Evolutionary conservation across 495 filamentous ascomycete genomes (phyloP), one percentile per base, ranked within the genome.

Genomic region (Hypomontagnella monticulosa): DNA sequence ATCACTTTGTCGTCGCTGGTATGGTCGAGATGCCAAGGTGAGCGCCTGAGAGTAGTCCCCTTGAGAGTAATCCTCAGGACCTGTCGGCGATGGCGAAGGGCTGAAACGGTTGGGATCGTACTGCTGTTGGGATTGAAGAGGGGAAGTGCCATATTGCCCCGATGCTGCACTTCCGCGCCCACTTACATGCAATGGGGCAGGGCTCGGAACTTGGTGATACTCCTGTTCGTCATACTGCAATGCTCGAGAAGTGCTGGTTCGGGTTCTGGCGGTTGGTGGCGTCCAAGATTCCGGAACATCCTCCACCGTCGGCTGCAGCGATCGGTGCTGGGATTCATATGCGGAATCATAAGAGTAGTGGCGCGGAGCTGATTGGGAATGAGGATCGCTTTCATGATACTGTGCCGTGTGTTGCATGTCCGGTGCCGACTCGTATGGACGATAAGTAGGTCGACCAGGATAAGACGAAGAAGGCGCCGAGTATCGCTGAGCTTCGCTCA

Each of bases 291-390:
- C 80, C 2, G 85, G 83, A 44, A 86, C 88, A 71, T 90, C 88
- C 67, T 90, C 88, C 42, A 90, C 88, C 4, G 83, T 85, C 18
- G 87, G 86, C 59, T 90, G 88, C 88, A 90, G 88, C 12, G 80
- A 78, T 36, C 81, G 79, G 60, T 81, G 66, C 20, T 72, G 70
- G 6, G 67, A 20, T 30, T 81, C 80, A 57, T 81, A 83, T 40
- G 67, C 59, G 3, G 74, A 49, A 57, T 85, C 83, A 52, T 81
- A 84, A 4, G 81, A 83, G 46, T 84, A 74, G 66, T 84, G 81
- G 0, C 79, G 76, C 30, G 75, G 72, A n/a, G 73, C 75, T 5
- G 73, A 62, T 1, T 74, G 65, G 6, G 71, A 67, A 30, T 66
- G 66, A 3, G 41, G 10, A 12, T 79, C 76, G 3, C 44, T 34